Conservation (phyloP, 495 filamentous ascomycete genomes). For the Chaetomium fimeti region DNA sequence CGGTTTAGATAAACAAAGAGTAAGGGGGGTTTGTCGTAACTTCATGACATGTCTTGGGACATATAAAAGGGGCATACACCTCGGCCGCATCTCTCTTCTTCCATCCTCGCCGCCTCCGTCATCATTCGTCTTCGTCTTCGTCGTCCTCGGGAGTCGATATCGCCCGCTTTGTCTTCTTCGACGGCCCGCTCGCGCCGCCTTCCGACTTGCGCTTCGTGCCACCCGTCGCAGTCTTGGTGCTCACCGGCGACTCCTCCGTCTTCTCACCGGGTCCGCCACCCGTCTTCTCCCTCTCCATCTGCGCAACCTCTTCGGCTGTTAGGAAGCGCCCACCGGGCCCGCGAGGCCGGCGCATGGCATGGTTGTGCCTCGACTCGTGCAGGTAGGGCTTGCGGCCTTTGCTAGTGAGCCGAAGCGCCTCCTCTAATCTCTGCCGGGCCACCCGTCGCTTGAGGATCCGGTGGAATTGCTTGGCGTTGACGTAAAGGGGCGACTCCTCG, state of each 20-base stretch:
- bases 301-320: slow-evolving; percentile 95
- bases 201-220: slow-evolving; percentile 48
- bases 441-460: slow-evolving; percentile 92
- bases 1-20: slow-evolving; percentile 29
- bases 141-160: slow-evolving; percentile 47
- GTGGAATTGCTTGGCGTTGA: slow-evolving; percentile 99
- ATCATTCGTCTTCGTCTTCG: slow-evolving; percentile 51
- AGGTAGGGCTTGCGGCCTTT: slow-evolving; percentile 97
- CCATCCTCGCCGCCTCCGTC: slow-evolving; percentile 8
- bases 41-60: slow-evolving; percentile 32
- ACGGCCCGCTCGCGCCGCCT: slow-evolving; percentile 41
- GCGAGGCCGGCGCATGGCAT: slow-evolving; percentile 93
- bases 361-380: slow-evolving; percentile 98
- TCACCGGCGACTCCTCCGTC: slow-evolving; percentile 24
- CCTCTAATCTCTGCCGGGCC: slow-evolving; percentile 89
- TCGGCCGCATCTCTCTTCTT: slow-evolving; percentile 16
- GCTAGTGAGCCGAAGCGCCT: slow-evolving; percentile 82
- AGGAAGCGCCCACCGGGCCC: slow-evolving; percentile 96
- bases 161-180: slow-evolving; percentile 57
- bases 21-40: slow-evolving; percentile 38
- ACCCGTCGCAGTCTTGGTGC: slow-evolving; percentile 42
- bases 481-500: slow-evolving; percentile 93
- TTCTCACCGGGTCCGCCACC: slow-evolving; percentile 40
- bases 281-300: slow-evolving; percentile 68
- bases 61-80: slow-evolving; percentile 33